Conservation (phyloP, 1,284 basidiomycete species). For the Thecaphora thlaspeos region DNA sequence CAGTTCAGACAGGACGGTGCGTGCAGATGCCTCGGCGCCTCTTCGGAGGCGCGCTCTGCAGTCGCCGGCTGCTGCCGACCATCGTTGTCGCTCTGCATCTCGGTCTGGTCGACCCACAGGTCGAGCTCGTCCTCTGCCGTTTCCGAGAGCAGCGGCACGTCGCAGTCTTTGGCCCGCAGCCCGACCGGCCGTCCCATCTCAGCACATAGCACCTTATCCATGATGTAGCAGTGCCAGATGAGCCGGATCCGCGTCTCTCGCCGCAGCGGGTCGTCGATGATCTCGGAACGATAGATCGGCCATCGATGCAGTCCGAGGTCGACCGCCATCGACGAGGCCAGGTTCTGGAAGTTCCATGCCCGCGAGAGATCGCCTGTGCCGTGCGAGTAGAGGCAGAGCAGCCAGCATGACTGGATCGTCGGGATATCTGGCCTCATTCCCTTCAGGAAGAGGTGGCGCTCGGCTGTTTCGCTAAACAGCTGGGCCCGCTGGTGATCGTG, state of each 20-base stretch:
- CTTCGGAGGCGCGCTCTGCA: background rate
- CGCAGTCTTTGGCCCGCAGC: conserved; percentile 57
- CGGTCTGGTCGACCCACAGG: conserved; percentile 55
- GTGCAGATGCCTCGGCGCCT: conserved; percentile 16
- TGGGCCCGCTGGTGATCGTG: conserved; percentile 30
- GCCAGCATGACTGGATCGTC: conserved; percentile 57
- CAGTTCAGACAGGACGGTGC: conserved; percentile 45
- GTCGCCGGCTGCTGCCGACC: background rate
- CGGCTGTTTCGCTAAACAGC: conserved; percentile 30
- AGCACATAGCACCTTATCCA: conserved; percentile 59
- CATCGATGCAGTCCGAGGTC: conserved; percentile 60
- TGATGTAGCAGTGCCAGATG: conserved; percentile 60
- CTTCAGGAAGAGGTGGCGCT: conserved; percentile 37
- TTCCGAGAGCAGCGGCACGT: conserved; percentile 58
- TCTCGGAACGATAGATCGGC: conserved; percentile 37
- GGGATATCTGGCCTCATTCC: conserved; percentile 39
- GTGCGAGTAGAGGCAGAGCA: conserved; percentile 60
- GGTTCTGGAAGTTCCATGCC: conserved; percentile 58
- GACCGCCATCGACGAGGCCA: conserved; percentile 59
- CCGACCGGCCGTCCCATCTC: conserved; percentile 60
- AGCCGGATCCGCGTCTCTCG: conserved; percentile 58
- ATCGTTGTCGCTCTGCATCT: conserved; percentile 18
- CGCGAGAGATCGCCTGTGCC: conserved; percentile 59
- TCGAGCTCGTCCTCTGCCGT: conserved; percentile 60
- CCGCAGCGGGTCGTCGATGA: conserved; percentile 44